Conservation (phyloP, 1,139 yeast genomes). For the Pichia sp. region DNA sequence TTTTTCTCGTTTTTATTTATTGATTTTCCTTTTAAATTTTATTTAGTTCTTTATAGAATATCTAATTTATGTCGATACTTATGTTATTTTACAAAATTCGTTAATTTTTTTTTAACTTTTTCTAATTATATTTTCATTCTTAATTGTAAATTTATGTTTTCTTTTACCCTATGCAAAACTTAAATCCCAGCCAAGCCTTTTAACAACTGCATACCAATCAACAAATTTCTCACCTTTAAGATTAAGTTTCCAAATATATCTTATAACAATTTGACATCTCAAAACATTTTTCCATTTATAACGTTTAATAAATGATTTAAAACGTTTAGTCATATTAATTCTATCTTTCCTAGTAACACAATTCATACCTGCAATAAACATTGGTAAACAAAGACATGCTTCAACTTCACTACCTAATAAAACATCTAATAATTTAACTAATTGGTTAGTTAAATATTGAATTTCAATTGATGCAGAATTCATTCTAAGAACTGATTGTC, state of each 20-base stretch:
- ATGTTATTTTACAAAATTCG: too few relatives aligned
- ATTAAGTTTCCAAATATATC: constrained; percentile 50
- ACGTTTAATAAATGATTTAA: constrained; percentile 50
- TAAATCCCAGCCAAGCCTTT: constrained; percentile 68
- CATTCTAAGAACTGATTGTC: constrained; percentile 54
- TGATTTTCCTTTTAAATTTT: neutral
- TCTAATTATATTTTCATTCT: neutral
- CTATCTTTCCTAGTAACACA: constrained; percentile 49
- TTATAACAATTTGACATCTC: constrained; percentile 53
- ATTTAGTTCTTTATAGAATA: neutral
- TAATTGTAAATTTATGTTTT: neutral
- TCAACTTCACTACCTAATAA: constrained; percentile 64
- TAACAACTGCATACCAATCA: constrained; percentile 66
- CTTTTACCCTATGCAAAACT: constrained; percentile 52
- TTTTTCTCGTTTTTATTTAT: neutral
- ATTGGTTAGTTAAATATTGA: constrained; percentile 50
- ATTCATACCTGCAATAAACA: constrained; percentile 71
- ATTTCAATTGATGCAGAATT: constrained; percentile 63
- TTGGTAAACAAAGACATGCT: constrained; percentile 66
- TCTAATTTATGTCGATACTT: too few relatives aligned
- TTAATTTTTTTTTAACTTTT: too few relatives aligned
- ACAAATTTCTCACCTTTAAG: constrained; percentile 41
- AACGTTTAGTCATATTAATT: constrained; percentile 43
- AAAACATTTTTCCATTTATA: constrained; percentile 65
- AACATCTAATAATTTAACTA: constrained; percentile 52